phyloP scores from a whole-genome alignment of 208 protist genomes.

The Wallacemonas sp. region DNA sequence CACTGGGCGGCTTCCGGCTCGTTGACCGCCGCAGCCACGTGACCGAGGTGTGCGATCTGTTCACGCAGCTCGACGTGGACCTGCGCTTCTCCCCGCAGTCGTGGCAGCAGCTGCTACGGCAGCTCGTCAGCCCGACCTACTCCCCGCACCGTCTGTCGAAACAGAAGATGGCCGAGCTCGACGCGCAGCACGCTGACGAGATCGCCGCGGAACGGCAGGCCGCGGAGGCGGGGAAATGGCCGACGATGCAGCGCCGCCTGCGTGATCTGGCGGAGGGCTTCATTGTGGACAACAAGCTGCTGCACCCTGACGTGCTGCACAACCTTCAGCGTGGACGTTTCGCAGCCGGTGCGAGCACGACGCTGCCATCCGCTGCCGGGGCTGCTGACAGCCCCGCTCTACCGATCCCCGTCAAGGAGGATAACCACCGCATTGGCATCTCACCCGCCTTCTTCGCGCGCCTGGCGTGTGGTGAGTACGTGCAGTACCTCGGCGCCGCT shows the following conservation, averaged over 20 bases:
- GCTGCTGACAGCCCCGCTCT: neutral
- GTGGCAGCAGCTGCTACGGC: slow-evolving; percentile 56
- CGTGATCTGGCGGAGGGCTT: slow-evolving; percentile 71
- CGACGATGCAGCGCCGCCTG: slow-evolving; percentile 51
- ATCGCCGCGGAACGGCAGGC: slow-evolving; percentile 25
- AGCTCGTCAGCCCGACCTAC: slow-evolving; percentile 65
- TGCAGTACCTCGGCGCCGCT: slow-evolving; percentile 53
- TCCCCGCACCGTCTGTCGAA: slow-evolving; percentile 67
- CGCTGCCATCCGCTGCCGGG: neutral
- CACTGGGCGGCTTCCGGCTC: slow-evolving; percentile 72
- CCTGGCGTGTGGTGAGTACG: slow-evolving; percentile 50
- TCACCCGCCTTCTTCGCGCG: slow-evolving; percentile 60
- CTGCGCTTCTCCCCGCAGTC: slow-evolving; percentile 30
- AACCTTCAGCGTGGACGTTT: slow-evolving; percentile 6
- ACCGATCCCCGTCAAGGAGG: neutral
- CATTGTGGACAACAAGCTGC: slow-evolving; percentile 60
- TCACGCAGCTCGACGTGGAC: slow-evolving; percentile 23
- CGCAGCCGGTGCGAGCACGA: neutral
- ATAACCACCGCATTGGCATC: slow-evolving; percentile 21
- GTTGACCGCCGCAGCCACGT: slow-evolving; percentile 72
- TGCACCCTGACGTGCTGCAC: slow-evolving; percentile 62
- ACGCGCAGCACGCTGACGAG: slow-evolving; percentile 14
- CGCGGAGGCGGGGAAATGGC: slow-evolving; percentile 38
- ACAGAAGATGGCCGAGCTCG: slow-evolving; percentile 23
- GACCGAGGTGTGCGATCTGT: slow-evolving; percentile 62